Base-by-base conservation (phyloP, 2,329 filamentous ascomycete genomes). In the Aspergillus sojae region DNA sequence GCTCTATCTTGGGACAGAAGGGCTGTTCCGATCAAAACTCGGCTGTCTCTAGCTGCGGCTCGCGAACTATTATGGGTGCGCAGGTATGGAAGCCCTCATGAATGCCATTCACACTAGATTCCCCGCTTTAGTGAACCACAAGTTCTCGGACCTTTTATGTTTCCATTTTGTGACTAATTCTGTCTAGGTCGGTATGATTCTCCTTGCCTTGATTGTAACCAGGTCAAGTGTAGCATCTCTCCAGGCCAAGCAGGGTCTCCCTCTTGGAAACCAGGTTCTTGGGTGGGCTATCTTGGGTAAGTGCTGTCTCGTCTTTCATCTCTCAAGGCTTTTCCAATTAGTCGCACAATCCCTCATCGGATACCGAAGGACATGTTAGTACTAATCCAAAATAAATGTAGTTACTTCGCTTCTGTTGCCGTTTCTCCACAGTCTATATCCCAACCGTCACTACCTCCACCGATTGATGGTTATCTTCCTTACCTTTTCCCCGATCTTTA, bases 401-500 rank as follows among this genome's bases (percentile, higher is more conserved):
- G 89, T 91, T 34, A 75, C 86, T 3, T 96, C 95, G 0, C 80
- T 98, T 19, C 76, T 90, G 7, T 86, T 96, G 74, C 94, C 95
- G 3, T 85, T 96, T 67, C 83, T 91, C n/a, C 92, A 98, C 77
- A 87, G 89, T 26, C 73, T 96, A 2, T 89, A 91, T 67, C 90
- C 93, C 1, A 95, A 92, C 75, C 90, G 84, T 69, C 89, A 97
- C 79, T 97, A 98, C 77, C 86, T 98, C 69, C 94, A 98, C 77
- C 89, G 94, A 28, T 83, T 99, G 4, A 85, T 94, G 68, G 87
- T 96, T 70, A 89, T 97, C 60, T 99, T 98, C 81, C 84, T 99
- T 56, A 91, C 94, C 5, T 98, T 96, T 75, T 91, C 94, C 0
- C 95, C 95, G 0, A 91, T 91, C 1, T 99, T 98, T 78, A 91